phyloP scores from a whole-genome alignment of 139 green algal species.

The Eudorina sp. region DNA sequence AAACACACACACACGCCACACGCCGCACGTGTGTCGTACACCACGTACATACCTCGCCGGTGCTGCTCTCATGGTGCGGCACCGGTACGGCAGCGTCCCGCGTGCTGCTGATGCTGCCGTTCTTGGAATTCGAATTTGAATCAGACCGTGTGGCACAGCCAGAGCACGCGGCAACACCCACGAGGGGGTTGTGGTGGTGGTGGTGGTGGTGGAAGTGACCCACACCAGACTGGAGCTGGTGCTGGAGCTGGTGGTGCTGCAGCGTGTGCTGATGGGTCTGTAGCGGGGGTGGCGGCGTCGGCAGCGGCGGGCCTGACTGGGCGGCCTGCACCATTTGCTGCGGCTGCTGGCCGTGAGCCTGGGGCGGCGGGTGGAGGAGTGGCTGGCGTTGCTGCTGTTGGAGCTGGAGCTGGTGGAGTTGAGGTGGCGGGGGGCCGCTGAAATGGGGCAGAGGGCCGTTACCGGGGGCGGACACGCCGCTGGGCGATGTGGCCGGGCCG shows the following conservation, averaged over 20 bases:
- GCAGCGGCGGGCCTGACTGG: no score
- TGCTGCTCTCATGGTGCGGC: slow-evolving; percentile 3
- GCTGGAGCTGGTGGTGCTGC: neutral
- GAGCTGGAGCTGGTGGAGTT: no score
- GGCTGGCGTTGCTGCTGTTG: neutral
- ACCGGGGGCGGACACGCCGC: no score
- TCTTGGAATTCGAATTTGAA: neutral
- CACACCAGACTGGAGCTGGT: neutral
- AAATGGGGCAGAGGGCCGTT: no score
- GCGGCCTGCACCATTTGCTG: neutral
- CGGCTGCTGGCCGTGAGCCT: no score
- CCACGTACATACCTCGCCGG: neutral
- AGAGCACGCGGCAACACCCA: neutral
- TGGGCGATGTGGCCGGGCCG: no score
- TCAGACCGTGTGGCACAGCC: neutral
- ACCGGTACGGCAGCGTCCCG: neutral
- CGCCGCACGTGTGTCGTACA: no score
- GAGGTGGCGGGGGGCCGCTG: no score
- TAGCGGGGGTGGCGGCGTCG: no score
- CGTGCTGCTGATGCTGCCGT: slow-evolving; percentile 5
- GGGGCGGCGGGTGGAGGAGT: neutral
- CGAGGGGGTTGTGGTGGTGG: no score
- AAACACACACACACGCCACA: no score
- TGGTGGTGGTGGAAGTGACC: neutral
- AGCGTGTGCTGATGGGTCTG: neutral